These are phyloP conservation scores for Elsinoe ampelina DNA, from an alignment of 2,329 filamentous ascomycete species.

Conservation along the genomic window DNA sequence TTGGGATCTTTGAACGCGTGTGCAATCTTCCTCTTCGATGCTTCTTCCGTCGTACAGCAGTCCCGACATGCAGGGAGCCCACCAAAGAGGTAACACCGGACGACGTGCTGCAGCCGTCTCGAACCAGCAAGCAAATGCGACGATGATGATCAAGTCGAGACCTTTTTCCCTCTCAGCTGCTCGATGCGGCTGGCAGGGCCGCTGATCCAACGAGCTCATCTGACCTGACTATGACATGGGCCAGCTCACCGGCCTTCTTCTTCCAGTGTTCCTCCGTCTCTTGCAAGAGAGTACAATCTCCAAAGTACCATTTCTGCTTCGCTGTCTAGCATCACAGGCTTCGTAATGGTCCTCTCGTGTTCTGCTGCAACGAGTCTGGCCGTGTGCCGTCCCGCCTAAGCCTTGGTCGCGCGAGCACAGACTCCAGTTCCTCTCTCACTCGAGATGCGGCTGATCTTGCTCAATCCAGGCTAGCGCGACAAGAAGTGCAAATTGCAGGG, in stretches of 20 bases:
- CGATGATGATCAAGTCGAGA: too few relatives aligned
- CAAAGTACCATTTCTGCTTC: neutral
- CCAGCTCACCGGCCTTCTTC: neutral
- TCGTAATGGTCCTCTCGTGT: constrained; percentile 1
- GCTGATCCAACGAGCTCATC: constrained; percentile 1
- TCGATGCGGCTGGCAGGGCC: neutral
- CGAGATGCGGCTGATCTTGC: neutral
- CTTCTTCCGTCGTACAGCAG: neutral
- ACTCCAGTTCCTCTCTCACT: neutral
- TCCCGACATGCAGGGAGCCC: neutral
- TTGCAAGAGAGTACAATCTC: neutral
- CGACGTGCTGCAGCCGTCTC: neutral
- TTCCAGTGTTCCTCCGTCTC: constrained; percentile 3
- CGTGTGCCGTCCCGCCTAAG: neutral
- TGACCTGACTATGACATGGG: neutral
- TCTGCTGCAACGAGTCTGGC: neutral
- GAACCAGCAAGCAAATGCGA: neutral
- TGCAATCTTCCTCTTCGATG: neutral
- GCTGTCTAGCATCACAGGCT: neutral
- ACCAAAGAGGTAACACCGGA: neutral
- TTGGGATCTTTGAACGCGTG: neutral
- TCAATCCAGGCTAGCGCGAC: neutral
- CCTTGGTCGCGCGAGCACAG: constrained; percentile 1
- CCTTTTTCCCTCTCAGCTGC: neutral
- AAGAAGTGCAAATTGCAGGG: constrained; percentile 7